Base-by-base conservation (phyloP, 2,329 filamentous ascomycete species). In the Aotearoamyces nothofagi region DNA sequence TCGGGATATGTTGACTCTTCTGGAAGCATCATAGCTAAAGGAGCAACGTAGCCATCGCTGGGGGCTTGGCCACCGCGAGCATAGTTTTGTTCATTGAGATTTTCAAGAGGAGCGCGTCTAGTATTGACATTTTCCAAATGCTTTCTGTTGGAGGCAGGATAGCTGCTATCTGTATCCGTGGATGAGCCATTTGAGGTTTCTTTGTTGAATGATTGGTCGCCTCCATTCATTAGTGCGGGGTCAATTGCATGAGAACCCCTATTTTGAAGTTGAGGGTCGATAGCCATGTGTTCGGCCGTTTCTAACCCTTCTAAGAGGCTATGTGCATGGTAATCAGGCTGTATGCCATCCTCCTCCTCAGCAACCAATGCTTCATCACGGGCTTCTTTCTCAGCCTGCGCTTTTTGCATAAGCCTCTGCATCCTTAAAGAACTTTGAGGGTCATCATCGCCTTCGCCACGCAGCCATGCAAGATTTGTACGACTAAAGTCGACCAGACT, bases 401-500 rank as follows among this genome's bases (percentile, higher is more conserved):
- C 45, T 15, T 46, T 46, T 31, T 50, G 41, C 35, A 46, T 46
- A 23, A 49, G 35, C 36, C 41, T 44, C 31, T 45, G 40, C 43
- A 50, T 46, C 24, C 49, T 39, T 5, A 28, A 31, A 5, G 55
- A 60, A 25, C 60, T 58, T 24, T 58, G 45, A 3, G 53, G 51
- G 37, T 54, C 50, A 34, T 66, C 57, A 33, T 61, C 57, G n/a
- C 55, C 58, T 15, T 56, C 60, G 31, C 71, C 71, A 29, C 68
- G 66, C 26, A 96, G 57, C 83, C 84, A 94, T 23, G 66, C 69
- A 15, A 92, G 60, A 49, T 98, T 98, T 30, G 92, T 87, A 22
- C 81, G 63, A 15, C 80, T 74, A 52, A 94, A 94, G 48, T 96
- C 84, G 6, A 96, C 83, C 13, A 96, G 64, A 14, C 74, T 77